Conservation (phyloP, 805 yeast species). For the Pichia membranifaciens region DNA sequence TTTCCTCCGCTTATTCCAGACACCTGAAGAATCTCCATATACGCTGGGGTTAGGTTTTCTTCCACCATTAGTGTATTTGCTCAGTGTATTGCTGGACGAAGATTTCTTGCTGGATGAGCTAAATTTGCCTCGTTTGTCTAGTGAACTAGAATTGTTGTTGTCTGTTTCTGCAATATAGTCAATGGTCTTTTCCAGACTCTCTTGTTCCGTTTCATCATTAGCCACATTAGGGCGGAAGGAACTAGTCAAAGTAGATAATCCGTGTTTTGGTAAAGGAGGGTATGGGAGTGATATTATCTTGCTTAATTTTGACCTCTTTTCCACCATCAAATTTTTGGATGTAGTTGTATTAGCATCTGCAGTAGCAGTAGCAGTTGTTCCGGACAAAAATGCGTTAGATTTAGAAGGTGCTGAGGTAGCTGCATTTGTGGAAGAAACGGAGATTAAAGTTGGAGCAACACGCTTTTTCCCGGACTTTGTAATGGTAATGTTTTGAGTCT, state of each 20-base stretch:
- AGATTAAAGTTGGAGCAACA: constrained; percentile 63
- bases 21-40: not conserved
- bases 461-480: constrained; percentile 74
- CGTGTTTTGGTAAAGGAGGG: constrained; percentile 55
- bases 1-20: constrained; percentile 23
- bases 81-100: not conserved
- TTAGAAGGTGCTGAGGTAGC: not conserved
- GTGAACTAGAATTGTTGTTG: constrained; percentile 20
- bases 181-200: constrained; percentile 38
- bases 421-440: constrained; percentile 29
- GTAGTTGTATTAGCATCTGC: too few species aligned
- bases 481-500: constrained; percentile 47
- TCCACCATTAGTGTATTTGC: not conserved
- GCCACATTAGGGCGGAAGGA: constrained; percentile 42
- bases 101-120: not conserved
- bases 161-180: constrained; percentile 36
- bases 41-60: not conserved
- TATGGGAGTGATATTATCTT: constrained; percentile 36
- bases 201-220: constrained; percentile 26
- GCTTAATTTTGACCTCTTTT: constrained; percentile 21
- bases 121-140: not conserved
- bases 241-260: constrained; percentile 58
- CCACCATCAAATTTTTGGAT: constrained; percentile 17
- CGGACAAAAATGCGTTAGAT: not conserved
- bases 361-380: constrained; percentile 2